Base-by-base conservation (phyloP, 441 rosid species). In the Metrosideros polymorpha region DNA sequence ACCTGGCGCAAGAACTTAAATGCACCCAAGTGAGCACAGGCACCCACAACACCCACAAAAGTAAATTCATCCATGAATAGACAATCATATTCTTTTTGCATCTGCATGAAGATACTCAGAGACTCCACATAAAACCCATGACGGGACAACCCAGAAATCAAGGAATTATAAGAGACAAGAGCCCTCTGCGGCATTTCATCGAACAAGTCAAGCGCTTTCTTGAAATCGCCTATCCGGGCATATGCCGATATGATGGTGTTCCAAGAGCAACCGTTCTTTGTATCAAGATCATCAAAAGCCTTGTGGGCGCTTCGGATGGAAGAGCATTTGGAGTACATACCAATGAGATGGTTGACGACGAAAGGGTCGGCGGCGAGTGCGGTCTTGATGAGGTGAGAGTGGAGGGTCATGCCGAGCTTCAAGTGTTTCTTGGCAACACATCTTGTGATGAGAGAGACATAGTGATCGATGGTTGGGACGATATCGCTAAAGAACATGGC, bases 111-210 rank as follows among this genome's bases (percentile, higher is more conserved):
- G 29, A 91, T 19, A 10, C 3, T 27, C 27, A 92, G 75, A 12
- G 91, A 88, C 53, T 92, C 89, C 35, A n/a, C 53, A 47, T 91
- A 82, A 39, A 87, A 86, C 83, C 94, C 93, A 89, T 85, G 87
- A 32, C 47, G 89, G 71, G 89, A 91, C 12, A 91, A 87, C 15
- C 92, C 91, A 39, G 91, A 91, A 87, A 91, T 92, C 84, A 91
- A 55, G 15, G 92, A 88, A 87, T 93, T 93, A 57, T 87, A 92
- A 43, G 86, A 87, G 63, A 91, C 90, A 27, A 92, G 79, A 35
- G 89, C 91, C 84, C 84, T 90, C 53, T 89, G 83, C 24, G 93
- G 93, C 91, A 93, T 91, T 93, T 89, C 63, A 86, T 89, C 92
- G n/a, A 93, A 89, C 92, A 90, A 32, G 22, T 85, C 19, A 55